Evolutionary conservation across 2,329 filamentous ascomycete species (phyloP).

Genomic region (Chaetomium strumarium): DNA sequence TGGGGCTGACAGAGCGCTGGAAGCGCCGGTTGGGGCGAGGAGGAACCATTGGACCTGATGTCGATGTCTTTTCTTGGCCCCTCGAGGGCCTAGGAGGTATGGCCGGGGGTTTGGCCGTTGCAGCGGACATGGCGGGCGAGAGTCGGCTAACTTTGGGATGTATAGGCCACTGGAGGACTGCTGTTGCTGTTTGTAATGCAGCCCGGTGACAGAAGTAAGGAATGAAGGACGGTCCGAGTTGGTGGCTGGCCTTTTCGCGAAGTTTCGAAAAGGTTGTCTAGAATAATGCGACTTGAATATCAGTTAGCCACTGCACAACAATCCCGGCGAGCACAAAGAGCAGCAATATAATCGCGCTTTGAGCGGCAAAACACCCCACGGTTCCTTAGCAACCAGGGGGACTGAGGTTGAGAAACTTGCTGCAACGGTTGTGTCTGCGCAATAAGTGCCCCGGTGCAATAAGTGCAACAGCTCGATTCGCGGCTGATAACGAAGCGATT

Average conservation of each 20-base stretch:
- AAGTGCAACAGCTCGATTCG: conserved; percentile 7
- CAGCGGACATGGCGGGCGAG: conserved; percentile 41
- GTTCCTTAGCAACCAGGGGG: neutral
- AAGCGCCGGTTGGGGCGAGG: conserved; percentile 69
- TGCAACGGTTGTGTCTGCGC: neutral
- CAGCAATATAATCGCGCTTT: neutral
- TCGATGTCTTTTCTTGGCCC: conserved; percentile 41
- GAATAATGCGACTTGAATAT: neutral
- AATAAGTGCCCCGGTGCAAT: too few species aligned
- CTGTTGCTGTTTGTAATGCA: conserved; percentile 1
- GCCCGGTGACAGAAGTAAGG: neutral
- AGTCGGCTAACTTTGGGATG: neutral
- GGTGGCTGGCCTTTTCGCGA: neutral
- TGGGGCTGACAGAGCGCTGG: conserved; percentile 72
- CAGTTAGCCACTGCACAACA: conserved; percentile 16
- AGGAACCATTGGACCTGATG: conserved; percentile 62
- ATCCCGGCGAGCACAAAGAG: conserved; percentile 15
- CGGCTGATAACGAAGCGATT: conserved; percentile 21
- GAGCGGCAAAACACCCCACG: neutral
- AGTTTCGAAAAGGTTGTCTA: neutral
- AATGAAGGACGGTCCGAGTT: too few species aligned
- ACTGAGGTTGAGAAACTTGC: neutral
- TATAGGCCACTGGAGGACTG: neutral
- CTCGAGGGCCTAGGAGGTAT: conserved; percentile 53
- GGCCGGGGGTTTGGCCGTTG: conserved; percentile 42